phyloP scores from a whole-genome alignment of 1,139 yeast species.

The Taphrina pruni region DNA sequence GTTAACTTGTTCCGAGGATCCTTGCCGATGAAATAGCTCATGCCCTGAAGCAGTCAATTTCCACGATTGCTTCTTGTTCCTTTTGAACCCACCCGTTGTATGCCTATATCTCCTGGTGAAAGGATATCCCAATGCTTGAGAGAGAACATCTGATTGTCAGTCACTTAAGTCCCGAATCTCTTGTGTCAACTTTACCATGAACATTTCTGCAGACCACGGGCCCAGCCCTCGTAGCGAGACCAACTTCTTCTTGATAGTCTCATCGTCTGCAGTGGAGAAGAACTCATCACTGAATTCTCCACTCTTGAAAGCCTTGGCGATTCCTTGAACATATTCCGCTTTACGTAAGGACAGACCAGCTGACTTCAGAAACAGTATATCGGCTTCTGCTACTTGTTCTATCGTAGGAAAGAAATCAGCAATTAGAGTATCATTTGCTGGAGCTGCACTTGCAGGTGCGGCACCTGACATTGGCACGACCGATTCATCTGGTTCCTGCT shows the following conservation, averaged over 20 bases:
- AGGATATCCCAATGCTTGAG: constrained; percentile 70
- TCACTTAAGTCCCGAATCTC: too few species aligned
- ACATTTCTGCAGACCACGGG: constrained; percentile 91
- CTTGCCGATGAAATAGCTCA: constrained; percentile 30
- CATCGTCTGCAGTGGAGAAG: constrained; percentile 52
- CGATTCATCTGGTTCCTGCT: constrained; percentile 2
- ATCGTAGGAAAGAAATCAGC: constrained; percentile 60
- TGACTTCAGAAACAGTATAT: constrained; percentile 59
- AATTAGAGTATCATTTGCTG: constrained; percentile 30
- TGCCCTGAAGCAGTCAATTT: constrained; percentile 4
- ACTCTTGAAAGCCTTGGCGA: constrained; percentile 53
- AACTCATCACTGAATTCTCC: constrained; percentile 48
- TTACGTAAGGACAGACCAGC: constrained; percentile 79
- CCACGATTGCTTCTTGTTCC: neutral
- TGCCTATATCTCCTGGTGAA: constrained; percentile 80
- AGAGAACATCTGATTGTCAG: constrained; percentile 58
- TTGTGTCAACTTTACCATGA: constrained; percentile 52
- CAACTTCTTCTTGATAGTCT: constrained; percentile 63
- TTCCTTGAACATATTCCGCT: constrained; percentile 58
- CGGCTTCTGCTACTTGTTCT: constrained; percentile 54
- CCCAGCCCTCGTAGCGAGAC: constrained; percentile 80
- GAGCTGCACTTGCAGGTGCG: constrained; percentile 9
- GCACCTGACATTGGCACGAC: neutral
- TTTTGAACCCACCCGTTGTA: constrained; percentile 55
- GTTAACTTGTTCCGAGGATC: constrained; percentile 25